These are phyloP conservation scores for Diaporthe ilicicola DNA, from an alignment of 2,329 filamentous ascomycete genomes.

Conservation along the genomic window DNA sequence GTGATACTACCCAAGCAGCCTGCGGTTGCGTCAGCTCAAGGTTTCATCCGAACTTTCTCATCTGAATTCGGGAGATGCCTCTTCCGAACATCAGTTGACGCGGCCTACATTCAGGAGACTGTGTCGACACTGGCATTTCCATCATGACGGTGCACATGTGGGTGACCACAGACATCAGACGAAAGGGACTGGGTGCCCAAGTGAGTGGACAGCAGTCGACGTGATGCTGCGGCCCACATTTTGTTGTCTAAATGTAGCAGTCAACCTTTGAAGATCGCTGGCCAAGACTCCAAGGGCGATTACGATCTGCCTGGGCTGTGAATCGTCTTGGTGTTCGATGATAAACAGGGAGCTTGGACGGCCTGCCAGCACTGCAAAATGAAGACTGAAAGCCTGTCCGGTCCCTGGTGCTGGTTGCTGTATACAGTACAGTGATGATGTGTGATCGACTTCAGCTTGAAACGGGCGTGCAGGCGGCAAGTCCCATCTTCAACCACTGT, in stretches of 20 bases:
- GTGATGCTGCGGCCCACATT: not conserved
- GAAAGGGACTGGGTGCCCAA: not conserved
- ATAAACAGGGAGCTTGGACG: not conserved
- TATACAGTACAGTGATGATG: not conserved
- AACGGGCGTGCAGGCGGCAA: not conserved
- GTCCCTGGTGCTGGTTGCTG: not conserved
- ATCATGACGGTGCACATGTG: not conserved
- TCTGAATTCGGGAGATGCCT: conserved; percentile 6
- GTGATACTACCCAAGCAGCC: not conserved
- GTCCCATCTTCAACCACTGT: not conserved
- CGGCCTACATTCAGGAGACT: not conserved
- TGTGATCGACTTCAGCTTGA: conserved; percentile 22
- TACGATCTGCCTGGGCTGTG: conserved; percentile 12
- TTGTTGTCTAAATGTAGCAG: not conserved
- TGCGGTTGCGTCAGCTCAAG: not conserved
- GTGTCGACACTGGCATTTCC: no score
- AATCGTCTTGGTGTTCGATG: not conserved
- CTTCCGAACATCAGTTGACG: conserved; percentile 12
- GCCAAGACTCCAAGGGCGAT: conserved; percentile 13
- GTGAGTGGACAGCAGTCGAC: no score
- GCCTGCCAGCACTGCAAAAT: no score
- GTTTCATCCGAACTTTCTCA: conserved; percentile 9
- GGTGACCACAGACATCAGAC: not conserved
- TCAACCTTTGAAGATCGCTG: not conserved
- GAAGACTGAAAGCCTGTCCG: no score